These are phyloP conservation scores for Lepidium aucheri DNA, from an alignment of 345 rosid species.

Conservation along the genomic window DNA sequence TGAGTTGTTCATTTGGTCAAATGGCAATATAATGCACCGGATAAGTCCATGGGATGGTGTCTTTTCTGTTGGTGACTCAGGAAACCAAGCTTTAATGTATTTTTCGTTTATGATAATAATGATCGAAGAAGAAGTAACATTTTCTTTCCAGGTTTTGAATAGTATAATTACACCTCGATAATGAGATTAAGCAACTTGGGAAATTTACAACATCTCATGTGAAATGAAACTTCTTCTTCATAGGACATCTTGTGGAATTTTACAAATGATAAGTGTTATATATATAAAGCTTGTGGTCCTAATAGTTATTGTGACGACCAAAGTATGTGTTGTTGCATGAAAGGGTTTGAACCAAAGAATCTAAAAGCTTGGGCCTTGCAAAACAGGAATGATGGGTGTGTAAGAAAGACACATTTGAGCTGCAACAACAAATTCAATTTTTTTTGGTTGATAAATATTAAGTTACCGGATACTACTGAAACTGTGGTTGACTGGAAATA, in stretches of 20 bases:
- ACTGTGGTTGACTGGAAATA: too few relatives aligned
- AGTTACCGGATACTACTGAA: constrained; percentile 50
- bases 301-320: background rate
- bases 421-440: constrained; percentile 40
- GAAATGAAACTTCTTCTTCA: background rate
- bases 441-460: constrained; percentile 34
- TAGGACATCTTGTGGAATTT: background rate
- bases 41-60: too few relatives aligned
- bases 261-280: background rate
- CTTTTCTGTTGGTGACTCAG: too few relatives aligned
- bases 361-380: constrained; percentile 38
- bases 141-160: too few relatives aligned
- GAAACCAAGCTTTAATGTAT: too few relatives aligned
- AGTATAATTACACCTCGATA: background rate
- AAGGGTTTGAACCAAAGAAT: constrained; percentile 45
- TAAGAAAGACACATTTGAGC: constrained; percentile 31
- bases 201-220: background rate
- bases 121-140: background rate
- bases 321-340: background rate
- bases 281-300: background rate
- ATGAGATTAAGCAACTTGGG: background rate
- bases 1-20: too few relatives aligned
- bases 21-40: too few relatives aligned
- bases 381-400: constrained; percentile 51
- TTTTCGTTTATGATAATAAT: too few relatives aligned